Base-by-base conservation (phyloP, 106 monocot species). In the Allium fistulosum region DNA sequence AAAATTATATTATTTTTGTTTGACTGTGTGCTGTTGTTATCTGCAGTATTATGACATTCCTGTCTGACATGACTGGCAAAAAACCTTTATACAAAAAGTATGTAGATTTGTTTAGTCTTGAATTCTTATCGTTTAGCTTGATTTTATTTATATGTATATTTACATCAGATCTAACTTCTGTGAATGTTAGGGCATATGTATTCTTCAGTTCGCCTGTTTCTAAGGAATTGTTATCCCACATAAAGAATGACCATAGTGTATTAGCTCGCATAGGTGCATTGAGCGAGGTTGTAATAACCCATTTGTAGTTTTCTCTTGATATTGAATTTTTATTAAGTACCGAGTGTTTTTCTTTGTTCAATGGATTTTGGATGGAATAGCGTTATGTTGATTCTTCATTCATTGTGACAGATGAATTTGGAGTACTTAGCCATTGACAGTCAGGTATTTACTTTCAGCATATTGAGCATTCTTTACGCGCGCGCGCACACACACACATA, bases 361-460 rank as follows among this genome's bases (percentile, higher is more conserved):
- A 62, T 67, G 9, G 12, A 15, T 69, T 7, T 49, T 17, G 58
- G 45, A 52, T 75, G 53, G 14, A 11, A 17, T 17, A 45, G 61
- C 28, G 7, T 62, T 57, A 52, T 51, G 51, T 72, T 48, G 50
- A 15, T 78, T 51, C 37, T 78, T 28, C 11, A 48, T 72, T 80
- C 66, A 18, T 45, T 70, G 57, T 69, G 51, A 51, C 92, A 99
- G 97, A 93, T 93, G 84, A 99, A 99, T 67, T 84, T 99, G 89
- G 97, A 99, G 61, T 99, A 99, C 80, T 93, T 93, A 79, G 82
- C 93, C 50, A 84, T 87, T 79, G 97, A 99, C 75, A 83, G 89
- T 67, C 97, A 99, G 97, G 97, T 99, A 84, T 49, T 37, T 37
- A 37, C 37, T 37, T 37, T 37, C 37, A 37, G 37, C 37, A 37